Base-by-base conservation (phyloP, 176 grass and related monocot species). In the Dendrocalamus sinicus region DNA sequence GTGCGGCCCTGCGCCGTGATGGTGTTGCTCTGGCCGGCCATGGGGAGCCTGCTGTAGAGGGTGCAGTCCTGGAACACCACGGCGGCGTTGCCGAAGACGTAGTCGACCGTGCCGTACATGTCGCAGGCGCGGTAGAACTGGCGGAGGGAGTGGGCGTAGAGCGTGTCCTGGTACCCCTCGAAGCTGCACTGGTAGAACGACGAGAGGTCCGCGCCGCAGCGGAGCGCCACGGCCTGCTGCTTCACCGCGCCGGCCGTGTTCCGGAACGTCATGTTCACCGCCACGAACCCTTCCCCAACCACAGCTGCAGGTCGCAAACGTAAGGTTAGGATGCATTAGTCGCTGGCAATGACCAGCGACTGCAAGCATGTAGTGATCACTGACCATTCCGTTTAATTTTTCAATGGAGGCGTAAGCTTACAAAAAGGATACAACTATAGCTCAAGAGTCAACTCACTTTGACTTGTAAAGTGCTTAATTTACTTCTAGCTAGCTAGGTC, bases 161-260 rank as follows among this genome's bases (percentile, higher is more conserved):
- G 91, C 35, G 96, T 98, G 90, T 98, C 96, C 84, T 98, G 96
- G 76, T 98, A 98, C 43, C 89, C 93, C 80, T 98, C 96, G 79
- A 95, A 91, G 93, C 96, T 98, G 91, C 96, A 98, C 80, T 32
- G 81, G 93, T 98, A 95, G 91, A 98, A 98, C 48, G 91, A 85
- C 13, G 93, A 95, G 1, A 94, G 81, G 44, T 98, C 96, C 7
- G 91, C 93, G 35, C 86, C 77, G 72, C 84, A 88, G 0, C 93
- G 90, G 50, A 95, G 83, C 6, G 96, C 96, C 71, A 98, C 96
- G 15, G 96, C 93, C 85, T 98, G 96, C 70, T 91, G 88, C 86
- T 98, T 98, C 10, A 88, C 76, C 7, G 91, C 73, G 0, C 96
- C 93, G 0, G 96, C 91, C 35, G 93, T 94, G 88, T 98, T 98